Evolutionary conservation across 163 green algal genomes (phyloP), one percentile per base, ranked within the genome.

Genomic region (Scenedesmus sp.): DNA sequence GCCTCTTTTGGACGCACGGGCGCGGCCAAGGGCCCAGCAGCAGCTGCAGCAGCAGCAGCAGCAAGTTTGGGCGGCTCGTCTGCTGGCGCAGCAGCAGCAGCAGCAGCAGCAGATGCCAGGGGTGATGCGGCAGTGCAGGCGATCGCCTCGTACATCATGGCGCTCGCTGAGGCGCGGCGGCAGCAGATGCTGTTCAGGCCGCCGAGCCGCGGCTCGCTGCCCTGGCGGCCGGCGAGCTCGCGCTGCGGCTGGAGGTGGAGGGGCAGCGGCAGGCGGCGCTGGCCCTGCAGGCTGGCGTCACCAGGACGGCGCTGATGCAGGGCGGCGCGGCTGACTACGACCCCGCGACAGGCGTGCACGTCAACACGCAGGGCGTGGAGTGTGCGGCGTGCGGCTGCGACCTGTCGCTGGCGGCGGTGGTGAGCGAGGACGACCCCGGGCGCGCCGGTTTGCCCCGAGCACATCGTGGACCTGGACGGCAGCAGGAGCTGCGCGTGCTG

Each of bases 381-480:
- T 92, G 89, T 20, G 81, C 82, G 24, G n/a, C 40, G 12, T 92
- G 89, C 43, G 89, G 89, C 13, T 61, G 89, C 18, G 89, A 92
- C 89, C 40, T 92, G 7, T 89, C 81, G 20, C 70, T 92, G 0
- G 81, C 89, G 22, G 81, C 82, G 42, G 89, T 92, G 3, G 82
- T 92, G 0, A 82, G 56, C 26, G 46, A 61, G 0, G 26, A 33
- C 0, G 70, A 86, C 30, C 89, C 89, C 18, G 89, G 83, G 1
- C 49, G 68, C 0, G 89, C n/a, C 89, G 3, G 89, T 89, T 35
- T 92, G 89, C 53, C 89, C 83, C 0, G 89, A 65, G 24, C 89
- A 92, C 40, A 44, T 35, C 1, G n/a, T 30, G 20, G 81, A 89
- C 3, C 82, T 92, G 51, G 86, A 86, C 46, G 86, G 76, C 5